phyloP scores from a whole-genome alignment of 1,284 basidiomycete genomes.

The Papiliotrema flavescens region DNA sequence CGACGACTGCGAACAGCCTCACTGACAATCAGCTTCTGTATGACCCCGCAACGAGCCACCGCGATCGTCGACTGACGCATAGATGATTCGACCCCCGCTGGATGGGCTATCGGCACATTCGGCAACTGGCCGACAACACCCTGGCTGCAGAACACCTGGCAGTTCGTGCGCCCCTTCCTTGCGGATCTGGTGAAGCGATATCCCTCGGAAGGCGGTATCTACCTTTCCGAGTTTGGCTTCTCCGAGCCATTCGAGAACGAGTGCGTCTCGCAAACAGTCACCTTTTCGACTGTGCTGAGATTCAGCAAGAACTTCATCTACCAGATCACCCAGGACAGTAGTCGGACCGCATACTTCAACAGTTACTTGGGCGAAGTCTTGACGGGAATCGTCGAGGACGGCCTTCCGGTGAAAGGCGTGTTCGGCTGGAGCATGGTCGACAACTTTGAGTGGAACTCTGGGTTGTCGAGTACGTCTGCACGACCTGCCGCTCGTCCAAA shows the following conservation, averaged over 20 bases:
- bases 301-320: constrained; percentile 12
- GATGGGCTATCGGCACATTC: constrained; percentile 16
- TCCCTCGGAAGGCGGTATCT: constrained; percentile 16
- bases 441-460: constrained; percentile 18
- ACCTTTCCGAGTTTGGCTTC: constrained; percentile 20
- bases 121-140: constrained; percentile 10
- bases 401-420: constrained; percentile 11
- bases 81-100: constrained; percentile 4
- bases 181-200: constrained; percentile 7
- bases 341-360: constrained; percentile 9
- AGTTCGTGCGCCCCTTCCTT: constrained; percentile 11
- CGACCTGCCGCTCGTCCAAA: background rate
- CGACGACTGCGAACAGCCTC: background rate
- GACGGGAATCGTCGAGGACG: constrained; percentile 18
- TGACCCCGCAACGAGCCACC: background rate
- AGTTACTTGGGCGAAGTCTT: constrained; percentile 15
- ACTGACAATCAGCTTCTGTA: constrained; percentile 6
- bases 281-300: background rate
- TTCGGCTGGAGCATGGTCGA: constrained; percentile 21
- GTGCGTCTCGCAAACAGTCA: background rate
- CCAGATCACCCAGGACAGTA: constrained; percentile 12
- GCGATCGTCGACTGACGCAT: background rate
- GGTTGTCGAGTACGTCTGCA: constrained; percentile 6
- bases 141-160: constrained; percentile 21
- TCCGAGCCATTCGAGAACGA: constrained; percentile 18